Evolutionary conservation across 495 filamentous ascomycete species (phyloP).

Genomic region (Halenospora varia): DNA sequence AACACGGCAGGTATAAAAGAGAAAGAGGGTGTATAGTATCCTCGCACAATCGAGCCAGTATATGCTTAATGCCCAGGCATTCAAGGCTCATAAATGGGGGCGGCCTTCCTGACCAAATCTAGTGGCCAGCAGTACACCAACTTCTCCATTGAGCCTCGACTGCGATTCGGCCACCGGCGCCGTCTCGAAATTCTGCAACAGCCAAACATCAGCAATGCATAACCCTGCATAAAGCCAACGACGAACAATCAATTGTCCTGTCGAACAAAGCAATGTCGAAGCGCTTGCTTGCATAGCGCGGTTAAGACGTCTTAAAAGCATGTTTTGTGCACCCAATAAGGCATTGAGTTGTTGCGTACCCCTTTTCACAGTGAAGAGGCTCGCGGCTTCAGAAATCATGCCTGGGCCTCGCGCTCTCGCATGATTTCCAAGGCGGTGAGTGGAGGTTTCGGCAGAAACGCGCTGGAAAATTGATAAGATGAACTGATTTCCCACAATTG

Average conservation of each 20-base stretch:
- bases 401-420: slow-evolving; percentile 8
- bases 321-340: slow-evolving; percentile 13
- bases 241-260: not conserved
- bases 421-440: slow-evolving; percentile 6
- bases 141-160: not conserved
- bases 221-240: not conserved
- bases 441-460: slow-evolving; percentile 4
- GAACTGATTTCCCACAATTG: slow-evolving; percentile 10
- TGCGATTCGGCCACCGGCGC: no score
- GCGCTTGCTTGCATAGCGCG: slow-evolving; percentile 23
- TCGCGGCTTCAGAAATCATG: slow-evolving; percentile 17
- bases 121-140: not conserved
- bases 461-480: slow-evolving; percentile 14
- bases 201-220: not conserved
- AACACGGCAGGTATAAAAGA: not conserved
- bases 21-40: not conserved
- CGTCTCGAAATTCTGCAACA: not conserved
- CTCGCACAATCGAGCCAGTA: not conserved
- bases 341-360: slow-evolving; percentile 1
- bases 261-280: not conserved
- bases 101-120: not conserved
- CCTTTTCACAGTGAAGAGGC: slow-evolving; percentile 13
- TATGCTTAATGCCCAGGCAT: not conserved
- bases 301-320: slow-evolving; percentile 8
- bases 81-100: not conserved